phyloP scores from a whole-genome alignment of 371 early-diverging fungal species.

The Phascolomyces articulosus region DNA sequence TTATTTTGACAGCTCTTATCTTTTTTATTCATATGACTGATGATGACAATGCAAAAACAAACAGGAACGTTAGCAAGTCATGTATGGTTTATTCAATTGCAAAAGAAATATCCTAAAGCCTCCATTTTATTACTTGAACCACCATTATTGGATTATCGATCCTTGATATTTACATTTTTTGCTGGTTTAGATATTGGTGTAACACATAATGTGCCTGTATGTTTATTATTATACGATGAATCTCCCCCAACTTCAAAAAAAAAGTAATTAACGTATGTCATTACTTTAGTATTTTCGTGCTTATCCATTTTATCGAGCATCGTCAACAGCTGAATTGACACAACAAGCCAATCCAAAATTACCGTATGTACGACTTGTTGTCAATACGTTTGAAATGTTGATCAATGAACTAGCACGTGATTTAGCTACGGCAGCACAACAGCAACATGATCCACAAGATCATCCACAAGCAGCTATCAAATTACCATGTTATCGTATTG shows the following conservation, averaged over 20 bases:
- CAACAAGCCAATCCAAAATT: neutral
- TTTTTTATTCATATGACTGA: too few relatives aligned
- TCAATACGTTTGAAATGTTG: conserved; percentile 1
- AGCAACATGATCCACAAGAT: neutral
- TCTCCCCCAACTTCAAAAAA: too few relatives aligned
- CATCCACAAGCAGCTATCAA: neutral
- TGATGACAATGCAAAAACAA: neutral
- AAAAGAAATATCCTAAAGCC: conserved; percentile 10
- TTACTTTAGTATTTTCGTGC: conserved; percentile 8
- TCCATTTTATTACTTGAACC: conserved; percentile 12
- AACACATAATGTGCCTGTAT: conserved; percentile 10
- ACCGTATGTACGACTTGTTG: neutral
- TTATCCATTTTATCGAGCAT: conserved; percentile 12
- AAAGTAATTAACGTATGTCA: neutral
- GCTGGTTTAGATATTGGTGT: conserved; percentile 14
- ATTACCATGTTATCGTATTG: conserved; percentile 10
- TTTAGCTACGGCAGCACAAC: neutral
- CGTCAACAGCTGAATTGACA: conserved; percentile 5
- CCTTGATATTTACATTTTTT: conserved; percentile 8
- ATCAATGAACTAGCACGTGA: conserved; percentile 12
- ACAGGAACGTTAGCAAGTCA: conserved; percentile 9
- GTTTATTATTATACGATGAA: neutral
- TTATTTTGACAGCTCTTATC: neutral
- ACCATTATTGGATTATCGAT: conserved; percentile 8
- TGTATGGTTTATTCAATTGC: conserved; percentile 4